A percentile compares a stretch with the other conserved stretches of the same genome.
phyloP scores from a whole-genome alignment of 345 rosid genomes.

The Eucalyptus sp. region DNA sequence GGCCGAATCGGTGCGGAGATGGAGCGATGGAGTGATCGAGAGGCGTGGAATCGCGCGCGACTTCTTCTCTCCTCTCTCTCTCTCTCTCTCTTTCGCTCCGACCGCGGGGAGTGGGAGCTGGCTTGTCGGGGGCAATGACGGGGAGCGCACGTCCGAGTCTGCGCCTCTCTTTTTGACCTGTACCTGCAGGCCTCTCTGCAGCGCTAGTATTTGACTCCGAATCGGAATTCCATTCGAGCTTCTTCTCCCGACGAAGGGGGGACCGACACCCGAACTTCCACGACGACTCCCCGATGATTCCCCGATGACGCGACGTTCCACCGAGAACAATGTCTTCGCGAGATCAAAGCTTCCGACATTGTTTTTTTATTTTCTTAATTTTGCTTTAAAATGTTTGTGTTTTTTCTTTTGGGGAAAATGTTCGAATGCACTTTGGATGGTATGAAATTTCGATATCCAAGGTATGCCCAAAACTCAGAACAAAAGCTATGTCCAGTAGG shows the following conservation, averaged over 20 bases:
- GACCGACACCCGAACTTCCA: not conserved
- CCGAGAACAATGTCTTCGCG: not conserved
- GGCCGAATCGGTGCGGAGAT: not conserved
- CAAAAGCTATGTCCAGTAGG: fast-evolving
- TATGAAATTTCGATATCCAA: too few relatives aligned
- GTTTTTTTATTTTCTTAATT: not conserved
- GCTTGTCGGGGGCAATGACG: not conserved
- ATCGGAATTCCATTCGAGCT: not conserved
- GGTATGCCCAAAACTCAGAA: too few relatives aligned
- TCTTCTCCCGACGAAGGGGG: not conserved
- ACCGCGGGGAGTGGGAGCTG: not conserved
- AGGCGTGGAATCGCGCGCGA: not conserved
- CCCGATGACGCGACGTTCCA: not conserved
- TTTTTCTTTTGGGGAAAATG: not conserved
- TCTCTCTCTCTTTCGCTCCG: not conserved
- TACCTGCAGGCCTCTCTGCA: not conserved
- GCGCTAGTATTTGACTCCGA: not conserved
- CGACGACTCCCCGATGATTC: not conserved
- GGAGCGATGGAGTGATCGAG: not conserved
- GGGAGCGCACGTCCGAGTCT: not conserved
- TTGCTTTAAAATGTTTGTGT: not conserved
- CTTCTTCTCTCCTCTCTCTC: not conserved
- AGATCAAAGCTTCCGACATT: not conserved
- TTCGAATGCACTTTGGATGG: not conserved
- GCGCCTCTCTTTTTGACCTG: not conserved